Percentiles rank a stretch among this genome's conserved stretches.
phyloP scores from a whole-genome alignment of 345 rosid genomes.

The Gossypium stocksii region DNA sequence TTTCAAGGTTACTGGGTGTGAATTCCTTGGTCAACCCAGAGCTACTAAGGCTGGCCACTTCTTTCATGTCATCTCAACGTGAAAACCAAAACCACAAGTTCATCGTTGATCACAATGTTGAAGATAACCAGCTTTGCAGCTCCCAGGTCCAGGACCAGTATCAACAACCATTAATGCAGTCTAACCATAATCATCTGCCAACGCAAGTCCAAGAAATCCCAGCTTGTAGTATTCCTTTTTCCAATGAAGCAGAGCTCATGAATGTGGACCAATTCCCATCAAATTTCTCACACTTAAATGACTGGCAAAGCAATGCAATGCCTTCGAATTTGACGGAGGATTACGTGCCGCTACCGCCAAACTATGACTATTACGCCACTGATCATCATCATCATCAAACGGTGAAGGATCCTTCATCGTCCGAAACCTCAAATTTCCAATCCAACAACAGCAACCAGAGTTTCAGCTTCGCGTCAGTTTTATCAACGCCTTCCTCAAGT shows the following conservation, averaged over 20 bases:
- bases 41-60: constrained; percentile 38
- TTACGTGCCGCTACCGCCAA: constrained; percentile 21
- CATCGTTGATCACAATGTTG: constrained; percentile 18
- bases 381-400: constrained; percentile 14
- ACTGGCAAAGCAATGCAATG: constrained; percentile 29
- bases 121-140: constrained; percentile 32
- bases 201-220: constrained; percentile 34
- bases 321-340: constrained; percentile 32
- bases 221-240: constrained; percentile 25
- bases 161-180: constrained; percentile 20
- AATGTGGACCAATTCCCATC: constrained; percentile 20
- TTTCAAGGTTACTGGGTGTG: constrained; percentile 42
- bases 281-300: constrained; percentile 14
- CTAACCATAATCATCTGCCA: constrained; percentile 21
- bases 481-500: constrained; percentile 63
- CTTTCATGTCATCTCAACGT: constrained; percentile 30
- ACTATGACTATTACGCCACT: constrained; percentile 10
- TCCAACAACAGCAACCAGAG: constrained; percentile 30
- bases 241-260: constrained; percentile 28
- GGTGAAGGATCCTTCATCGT: constrained; percentile 31
- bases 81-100: constrained; percentile 19
- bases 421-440: constrained; percentile 24
- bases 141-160: constrained; percentile 24
- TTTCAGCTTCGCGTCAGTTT: constrained; percentile 46
- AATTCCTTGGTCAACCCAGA: constrained; percentile 40